Base-by-base conservation (phyloP, 352 stramenopile species). In the Globisporangium takayamanum region DNA sequence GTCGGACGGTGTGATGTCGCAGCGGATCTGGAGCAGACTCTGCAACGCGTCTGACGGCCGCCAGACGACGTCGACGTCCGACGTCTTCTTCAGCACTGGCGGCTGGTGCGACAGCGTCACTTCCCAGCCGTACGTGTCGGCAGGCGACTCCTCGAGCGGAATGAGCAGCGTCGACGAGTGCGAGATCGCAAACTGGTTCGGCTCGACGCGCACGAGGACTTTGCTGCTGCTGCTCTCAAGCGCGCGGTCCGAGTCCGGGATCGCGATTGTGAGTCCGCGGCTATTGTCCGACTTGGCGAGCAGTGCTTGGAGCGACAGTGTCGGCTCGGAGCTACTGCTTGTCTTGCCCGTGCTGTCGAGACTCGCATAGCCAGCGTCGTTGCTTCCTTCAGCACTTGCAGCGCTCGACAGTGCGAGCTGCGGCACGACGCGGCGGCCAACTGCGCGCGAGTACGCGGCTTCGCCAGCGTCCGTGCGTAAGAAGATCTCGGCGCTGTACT, bases 401-500 rank as follows among this genome's bases (percentile, higher is more conserved):
- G 25, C 28, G 12, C 44, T 39, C 18, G 51, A 41, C 8, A n/a
- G 36, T n/a, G 52, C 28, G 44, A 88, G 75, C 2, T 79, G 80
- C 48, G 80, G 85, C 14, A 75, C 49, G 20, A 82, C 48, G 52
- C 75, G 68, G 64, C 78, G 72, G 2, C 84, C 83, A 37, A 92
- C 78, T 30, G 75, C 78, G 22, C 78, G 73, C 63, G 77, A 92
- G 58, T 91, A 95, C 8, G 84, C 84, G 53, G 39, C 68, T 70
- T 95, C 84, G 6, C 82, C 80, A 33, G 76, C 79, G 37, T 72
- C 59, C 3, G 78, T 94, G 37, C 82, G 71, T 15, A 82, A 67
- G 55, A 86, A 96, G 2, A 94, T 80, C 58, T 96, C 87, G 1
- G 84, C 85, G 48, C 85, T 91, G 63, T 92, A 96, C 61, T 94